Conservation (phyloP, 345 rosid species). For the Linum tenue region DNA sequence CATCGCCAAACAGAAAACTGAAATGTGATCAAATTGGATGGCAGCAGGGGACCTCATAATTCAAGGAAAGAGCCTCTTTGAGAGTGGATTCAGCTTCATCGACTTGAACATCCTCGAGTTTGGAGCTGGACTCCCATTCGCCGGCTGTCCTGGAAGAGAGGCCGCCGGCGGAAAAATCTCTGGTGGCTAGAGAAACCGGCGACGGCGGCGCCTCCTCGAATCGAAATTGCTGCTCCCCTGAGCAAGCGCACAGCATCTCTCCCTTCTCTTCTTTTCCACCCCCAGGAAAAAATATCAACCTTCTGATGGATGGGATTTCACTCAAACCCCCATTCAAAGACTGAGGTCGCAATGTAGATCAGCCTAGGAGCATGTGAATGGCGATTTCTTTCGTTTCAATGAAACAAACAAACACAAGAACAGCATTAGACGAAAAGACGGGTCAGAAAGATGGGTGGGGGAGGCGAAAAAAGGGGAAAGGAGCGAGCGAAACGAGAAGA, state of each 20-base stretch:
- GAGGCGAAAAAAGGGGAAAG: neutral
- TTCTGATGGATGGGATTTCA: no score
- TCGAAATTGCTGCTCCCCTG: slow-evolving; percentile 77
- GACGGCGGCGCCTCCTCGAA: slow-evolving; percentile 82
- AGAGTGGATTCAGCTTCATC: slow-evolving; percentile 95
- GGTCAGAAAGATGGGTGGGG: no score
- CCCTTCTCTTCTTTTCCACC: neutral
- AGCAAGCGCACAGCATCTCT: slow-evolving; percentile 91
- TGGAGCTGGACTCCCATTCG: slow-evolving; percentile 59
- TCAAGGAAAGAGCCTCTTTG: slow-evolving; percentile 91
- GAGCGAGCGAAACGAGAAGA: neutral
- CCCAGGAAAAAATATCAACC: no score
- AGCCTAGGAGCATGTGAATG: neutral
- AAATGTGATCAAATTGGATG: neutral
- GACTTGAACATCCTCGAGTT: slow-evolving; percentile 64
- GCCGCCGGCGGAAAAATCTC: slow-evolving; percentile 89
- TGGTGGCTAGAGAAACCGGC: slow-evolving; percentile 82
- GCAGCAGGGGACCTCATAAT: slow-evolving; percentile 58
- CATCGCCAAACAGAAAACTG: neutral
- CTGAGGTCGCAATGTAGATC: no score
- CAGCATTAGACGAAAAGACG: neutral
- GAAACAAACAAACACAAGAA: neutral
- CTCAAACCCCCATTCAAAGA: no score
- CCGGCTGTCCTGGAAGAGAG: slow-evolving; percentile 61
- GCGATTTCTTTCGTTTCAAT: neutral